A percentile compares a stretch with the other conserved stretches of the same genome.
These are phyloP conservation scores for Epichloe elymi DNA, from an alignment of 2,329 filamentous ascomycete genomes.

Conservation along the genomic window DNA sequence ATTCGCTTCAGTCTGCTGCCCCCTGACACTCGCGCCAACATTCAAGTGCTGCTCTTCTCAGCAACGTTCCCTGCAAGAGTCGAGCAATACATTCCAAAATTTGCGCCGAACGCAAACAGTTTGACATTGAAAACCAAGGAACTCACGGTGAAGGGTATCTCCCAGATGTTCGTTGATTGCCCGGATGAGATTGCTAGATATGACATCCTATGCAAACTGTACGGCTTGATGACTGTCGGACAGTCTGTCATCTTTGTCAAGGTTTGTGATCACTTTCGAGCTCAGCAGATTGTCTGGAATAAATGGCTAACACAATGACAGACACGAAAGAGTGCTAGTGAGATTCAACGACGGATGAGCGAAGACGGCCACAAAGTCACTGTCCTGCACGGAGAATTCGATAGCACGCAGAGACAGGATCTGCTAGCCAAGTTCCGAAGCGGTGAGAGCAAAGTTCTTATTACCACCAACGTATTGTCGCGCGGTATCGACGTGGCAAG, in stretches of 20 bases:
- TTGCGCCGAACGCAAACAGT: conserved; percentile 74
- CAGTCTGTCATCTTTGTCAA: conserved; percentile 97
- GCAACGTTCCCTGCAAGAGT: conserved; percentile 86
- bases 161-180: conserved; percentile 95
- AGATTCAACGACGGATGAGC: conserved; percentile 77
- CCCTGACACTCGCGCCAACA: conserved; percentile 39
- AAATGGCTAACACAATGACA: conserved; percentile 22
- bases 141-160: conserved; percentile 91
- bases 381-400: conserved; percentile 76
- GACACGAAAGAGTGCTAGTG: conserved; percentile 73
- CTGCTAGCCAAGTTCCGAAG: conserved; percentile 78
- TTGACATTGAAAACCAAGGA: conserved; percentile 83
- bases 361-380: conserved; percentile 85
- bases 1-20: conserved; percentile 33
- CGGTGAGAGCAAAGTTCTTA: conserved; percentile 86
- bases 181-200: conserved; percentile 74
- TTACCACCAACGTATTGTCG: conserved; percentile 92
- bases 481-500: conserved; percentile 86
- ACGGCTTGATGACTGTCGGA: conserved; percentile 89
- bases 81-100: conserved; percentile 67
- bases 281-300: background rate
- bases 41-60: conserved; percentile 92
- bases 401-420: conserved; percentile 68
- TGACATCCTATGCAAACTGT: conserved; percentile 77
- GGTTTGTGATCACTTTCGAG: conserved; percentile 32